Evolutionary conservation across 2,329 filamentous ascomycete species (phyloP), one percentile per base, ranked within the genome.

Genomic region (Hirsutella minnesotensis): DNA sequence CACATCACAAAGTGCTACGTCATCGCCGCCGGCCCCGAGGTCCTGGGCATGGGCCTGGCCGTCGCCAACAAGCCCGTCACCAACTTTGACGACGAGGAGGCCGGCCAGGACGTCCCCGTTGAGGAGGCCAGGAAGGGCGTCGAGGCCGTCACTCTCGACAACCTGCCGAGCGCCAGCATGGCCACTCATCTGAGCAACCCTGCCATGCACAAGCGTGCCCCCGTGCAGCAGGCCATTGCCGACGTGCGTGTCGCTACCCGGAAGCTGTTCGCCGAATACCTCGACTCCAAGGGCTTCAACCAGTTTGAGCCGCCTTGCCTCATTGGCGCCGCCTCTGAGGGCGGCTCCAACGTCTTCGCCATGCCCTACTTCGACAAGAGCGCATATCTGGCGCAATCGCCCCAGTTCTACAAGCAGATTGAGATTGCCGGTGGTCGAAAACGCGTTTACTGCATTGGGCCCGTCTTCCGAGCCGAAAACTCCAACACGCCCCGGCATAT

Each of bases 261-360:
- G 47, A 71, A 75, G 47, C 70, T 92, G 12, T 94, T 94, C 64
- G 70, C 74, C 45, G 80, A 88, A 52, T 96, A 89, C 62, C 80
- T 95, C 51, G 73, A 81, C 47, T 71, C 75, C 50, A 76, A 76
- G 46, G 77, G 79, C 42, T 94, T 95, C 62, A 79, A 82, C 49
- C 78, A 86, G 61, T 88, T 95, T 56, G 86, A 95, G 61, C 85
- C 89, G 2, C 88, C 92, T 9, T 90, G 88, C 61, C 72, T 98
- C 36, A 86, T 94, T 43, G 89, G 83, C 40, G 84, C 90, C 13
- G 85, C 92, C 4, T 92, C 87, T 4, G 92, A 98, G 67, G 90
- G 92, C 55, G 92, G 92, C 50, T 81, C 81, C 52, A 94, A 90
- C 59, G 90, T 96, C 34, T 96, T 98, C 63, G 75, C 82, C 53